Base-by-base conservation (phyloP, 75 land plant species). In the Picea sitchensis region DNA sequence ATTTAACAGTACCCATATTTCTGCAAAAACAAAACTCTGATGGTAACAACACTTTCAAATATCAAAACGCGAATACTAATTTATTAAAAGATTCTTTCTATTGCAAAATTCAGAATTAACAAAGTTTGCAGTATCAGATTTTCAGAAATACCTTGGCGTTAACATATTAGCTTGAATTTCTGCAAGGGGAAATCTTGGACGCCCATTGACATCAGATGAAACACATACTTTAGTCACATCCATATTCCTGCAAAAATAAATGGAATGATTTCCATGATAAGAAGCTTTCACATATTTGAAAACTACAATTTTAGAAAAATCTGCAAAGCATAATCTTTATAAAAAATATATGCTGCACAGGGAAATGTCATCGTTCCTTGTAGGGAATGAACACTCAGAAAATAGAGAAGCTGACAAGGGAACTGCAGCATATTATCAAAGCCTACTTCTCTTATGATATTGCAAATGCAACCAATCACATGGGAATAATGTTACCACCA, bases 171-270 rank as follows among this genome's bases (percentile, higher is more conserved):
- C 31, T 31, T 56, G 31, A n/a, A 76, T 58, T 61, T 76, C 77
- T 58, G 77, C 72, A 34, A 61, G 77, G 11, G 77, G 77, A 76
- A 31, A 26, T 20, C 77, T 76, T 76, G 60, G 77, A 76, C 14
- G 32, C 36, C 7, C 17, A 26, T 26, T 62, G 36, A 61, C 23
- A 17, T 31, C 38, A 76, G 17, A 76, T 1, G 15, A 31, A 41
- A 18, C 74, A 44, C 54, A 71, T 41, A n/a, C 23, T 47, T 71
- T 71, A 71, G 3, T 44, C 56, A 12, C 12, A 71, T 71, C n/a
- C 44, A 18, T 71, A 44, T 71, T n/a, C 44, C 74, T 71, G 74
- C 74, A 71, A n/a, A 44, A 8, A 3, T 44, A 44, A 44, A 51
- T 51, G 56, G 12, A 51, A 44, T 18, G 44, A 71, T 23, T 32